Percentiles rank a stretch among this genome's conserved stretches.
Conservation (phyloP, 305 asterid species). For the Fraxinus platypoda region DNA sequence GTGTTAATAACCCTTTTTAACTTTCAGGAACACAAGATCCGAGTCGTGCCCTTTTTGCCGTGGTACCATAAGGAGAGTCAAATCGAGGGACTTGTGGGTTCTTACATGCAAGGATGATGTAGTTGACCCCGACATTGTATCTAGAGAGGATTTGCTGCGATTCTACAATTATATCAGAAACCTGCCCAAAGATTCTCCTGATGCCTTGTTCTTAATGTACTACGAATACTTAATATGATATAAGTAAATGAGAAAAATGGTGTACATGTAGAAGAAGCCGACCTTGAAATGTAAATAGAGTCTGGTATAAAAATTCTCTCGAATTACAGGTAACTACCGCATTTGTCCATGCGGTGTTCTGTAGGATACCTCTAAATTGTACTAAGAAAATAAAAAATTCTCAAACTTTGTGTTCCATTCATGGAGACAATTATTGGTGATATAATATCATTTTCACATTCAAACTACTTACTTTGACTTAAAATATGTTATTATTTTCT, state of each 20-base stretch:
- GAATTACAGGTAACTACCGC: constrained; percentile 21
- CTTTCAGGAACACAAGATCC: constrained; percentile 71
- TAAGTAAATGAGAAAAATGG: constrained; percentile 19
- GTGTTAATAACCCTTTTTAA: neutral
- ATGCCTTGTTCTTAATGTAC: constrained; percentile 67
- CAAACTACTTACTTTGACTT: neutral
- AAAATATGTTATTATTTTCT: constrained; percentile 20
- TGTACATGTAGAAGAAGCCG: constrained; percentile 41
- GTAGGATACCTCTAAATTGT: neutral
- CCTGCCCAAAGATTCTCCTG: constrained; percentile 77
- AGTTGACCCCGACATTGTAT: constrained; percentile 55
- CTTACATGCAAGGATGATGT: constrained; percentile 72
- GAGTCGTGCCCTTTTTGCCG: constrained; percentile 92
- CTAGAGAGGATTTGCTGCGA: constrained; percentile 57
- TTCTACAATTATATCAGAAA: constrained; percentile 67
- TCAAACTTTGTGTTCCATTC: neutral
- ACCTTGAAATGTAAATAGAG: constrained; percentile 60
- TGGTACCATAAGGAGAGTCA: constrained; percentile 65
- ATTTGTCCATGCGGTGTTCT: neutral
- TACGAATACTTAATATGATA: constrained; percentile 70
- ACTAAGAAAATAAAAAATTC: constrained; percentile 1
- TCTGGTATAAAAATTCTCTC: constrained; percentile 36
- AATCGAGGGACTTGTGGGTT: constrained; percentile 79
- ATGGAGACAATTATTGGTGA: neutral
- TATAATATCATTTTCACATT: constrained; percentile 2